These are phyloP conservation scores for Tuber microsphaerosporum DNA, from an alignment of 495 filamentous ascomycete species.

Conservation along the genomic window DNA sequence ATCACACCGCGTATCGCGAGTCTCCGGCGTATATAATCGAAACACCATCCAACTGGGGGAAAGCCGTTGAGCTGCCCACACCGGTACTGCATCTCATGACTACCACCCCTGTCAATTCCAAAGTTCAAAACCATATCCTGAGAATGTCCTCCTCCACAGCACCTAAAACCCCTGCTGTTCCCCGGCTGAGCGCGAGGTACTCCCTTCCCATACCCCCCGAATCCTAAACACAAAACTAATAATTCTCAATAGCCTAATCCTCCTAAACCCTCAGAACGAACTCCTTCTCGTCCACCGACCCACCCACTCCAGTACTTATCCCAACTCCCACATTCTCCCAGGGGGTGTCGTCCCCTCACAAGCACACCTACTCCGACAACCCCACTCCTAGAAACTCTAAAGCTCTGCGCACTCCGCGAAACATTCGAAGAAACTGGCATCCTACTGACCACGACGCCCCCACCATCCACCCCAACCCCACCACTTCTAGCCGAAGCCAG, in stretches of 20 bases:
- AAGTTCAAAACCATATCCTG: background rate
- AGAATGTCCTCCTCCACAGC: slow-evolving; percentile 18
- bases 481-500: slow-evolving; percentile 57
- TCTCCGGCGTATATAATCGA: too few species aligned
- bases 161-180: slow-evolving; percentile 17
- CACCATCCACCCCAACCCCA: slow-evolving; percentile 53
- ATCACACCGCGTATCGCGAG: too few species aligned
- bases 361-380: slow-evolving; percentile 57
- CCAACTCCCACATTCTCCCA: slow-evolving; percentile 91
- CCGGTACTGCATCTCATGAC: background rate
- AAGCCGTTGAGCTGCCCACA: too few species aligned
- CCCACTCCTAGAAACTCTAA: slow-evolving; percentile 38
- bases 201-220: background rate
- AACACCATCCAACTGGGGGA: too few species aligned
- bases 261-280: slow-evolving; percentile 78
- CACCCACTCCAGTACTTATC: slow-evolving; percentile 69
- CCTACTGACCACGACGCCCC: slow-evolving; percentile 57
- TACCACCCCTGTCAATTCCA: background rate
- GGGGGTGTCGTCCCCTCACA: slow-evolving; percentile 68
- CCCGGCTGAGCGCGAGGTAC: slow-evolving; percentile 45
- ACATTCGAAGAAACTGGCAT: slow-evolving; percentile 94
- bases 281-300: slow-evolving; percentile 84
- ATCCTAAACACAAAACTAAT: slow-evolving; percentile 18
- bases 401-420: slow-evolving; percentile 75
- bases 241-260: slow-evolving; percentile 56